Conservation (phyloP, 495 filamentous ascomycete species). For the Neurospora intermedia region DNA sequence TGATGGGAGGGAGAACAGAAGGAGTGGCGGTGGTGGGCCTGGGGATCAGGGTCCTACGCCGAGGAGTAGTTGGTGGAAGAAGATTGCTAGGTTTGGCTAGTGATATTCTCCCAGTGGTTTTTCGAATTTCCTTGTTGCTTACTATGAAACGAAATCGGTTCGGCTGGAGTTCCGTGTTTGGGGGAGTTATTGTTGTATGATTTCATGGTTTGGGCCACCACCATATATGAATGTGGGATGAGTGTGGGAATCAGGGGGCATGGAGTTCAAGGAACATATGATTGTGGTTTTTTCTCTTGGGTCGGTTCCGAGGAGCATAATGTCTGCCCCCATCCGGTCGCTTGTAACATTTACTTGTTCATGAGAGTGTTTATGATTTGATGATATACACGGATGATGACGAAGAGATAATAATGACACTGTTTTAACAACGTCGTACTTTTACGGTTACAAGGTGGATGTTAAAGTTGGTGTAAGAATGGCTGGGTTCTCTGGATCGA, state of each 20-base stretch:
- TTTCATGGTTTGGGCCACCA: background rate
- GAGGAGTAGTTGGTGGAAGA: conserved; percentile 46
- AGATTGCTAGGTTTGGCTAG: conserved; percentile 23
- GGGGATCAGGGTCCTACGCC: conserved; percentile 30
- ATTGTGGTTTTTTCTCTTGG: background rate
- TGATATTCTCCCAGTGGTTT: background rate
- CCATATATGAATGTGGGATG: background rate
- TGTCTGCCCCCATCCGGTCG: background rate
- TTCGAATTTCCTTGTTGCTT: background rate
- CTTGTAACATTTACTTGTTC: background rate
- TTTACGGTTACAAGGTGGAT: background rate
- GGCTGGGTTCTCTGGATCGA: too few relatives aligned
- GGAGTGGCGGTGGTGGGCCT: conserved; percentile 23
- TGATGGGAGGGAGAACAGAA: conserved; percentile 27
- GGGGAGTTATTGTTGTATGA: background rate
- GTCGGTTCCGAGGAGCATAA: background rate
- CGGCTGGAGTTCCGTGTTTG: background rate
- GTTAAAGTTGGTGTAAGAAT: background rate
- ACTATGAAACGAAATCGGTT: background rate
- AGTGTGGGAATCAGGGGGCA: background rate
- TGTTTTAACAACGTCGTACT: background rate
- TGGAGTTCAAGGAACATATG: background rate
- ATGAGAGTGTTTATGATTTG: background rate
- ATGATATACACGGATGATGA: background rate
- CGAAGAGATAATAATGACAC: background rate